Evolutionary conservation across 441 rosid genomes (phyloP), one percentile per base, ranked within the genome.

Genomic region (Omphalea diandra): DNA sequence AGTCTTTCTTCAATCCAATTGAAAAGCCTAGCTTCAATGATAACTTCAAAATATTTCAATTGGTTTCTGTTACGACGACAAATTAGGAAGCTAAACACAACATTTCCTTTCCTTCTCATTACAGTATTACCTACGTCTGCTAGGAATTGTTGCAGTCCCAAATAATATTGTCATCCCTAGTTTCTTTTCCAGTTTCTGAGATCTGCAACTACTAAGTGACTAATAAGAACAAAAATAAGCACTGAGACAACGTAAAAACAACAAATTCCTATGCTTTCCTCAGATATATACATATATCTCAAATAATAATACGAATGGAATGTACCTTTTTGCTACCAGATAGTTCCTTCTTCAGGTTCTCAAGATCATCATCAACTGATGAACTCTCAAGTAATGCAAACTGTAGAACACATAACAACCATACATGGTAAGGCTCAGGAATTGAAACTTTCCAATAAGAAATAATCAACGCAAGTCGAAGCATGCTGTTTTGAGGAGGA

Each of bases 361-460:
- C 88, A 72, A 90, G 88, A 81, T 90, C 96, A 65, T 85, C 88
- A 33, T 90, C 93, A 41, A 88, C 93, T 4, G 91, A 88, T 29
- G 90, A 68, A 70, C 85, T 77, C 82, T 90, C 96, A 36, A 90
- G 93, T 50, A 88, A 76, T n/a, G 88, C 87, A 82, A 88, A 90
- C 96, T 90, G 82, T 73, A 76, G 49, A 12, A 64, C 10, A 17
- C 4, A 61, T 14, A 5, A 17, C 29, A 59, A 46, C 24, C 11
- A 22, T 17, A n/a, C 3, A 32, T 35, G 35, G 38, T 50, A 47
- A 31, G 62, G 54, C 6, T 65, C 43, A 26, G 24, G 26, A 26
- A 36, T 5, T 20, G 7, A 55, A 47, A 22, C 14, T 27, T 67
- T 57, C 10, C 6, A 31, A 9, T 4, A 43, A 20, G 33, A 32